A percentile compares a stretch with the other conserved stretches of the same genome.
Conservation (phyloP, 1,139 yeast species). For the Scheffersomyces illinoinensis region DNA sequence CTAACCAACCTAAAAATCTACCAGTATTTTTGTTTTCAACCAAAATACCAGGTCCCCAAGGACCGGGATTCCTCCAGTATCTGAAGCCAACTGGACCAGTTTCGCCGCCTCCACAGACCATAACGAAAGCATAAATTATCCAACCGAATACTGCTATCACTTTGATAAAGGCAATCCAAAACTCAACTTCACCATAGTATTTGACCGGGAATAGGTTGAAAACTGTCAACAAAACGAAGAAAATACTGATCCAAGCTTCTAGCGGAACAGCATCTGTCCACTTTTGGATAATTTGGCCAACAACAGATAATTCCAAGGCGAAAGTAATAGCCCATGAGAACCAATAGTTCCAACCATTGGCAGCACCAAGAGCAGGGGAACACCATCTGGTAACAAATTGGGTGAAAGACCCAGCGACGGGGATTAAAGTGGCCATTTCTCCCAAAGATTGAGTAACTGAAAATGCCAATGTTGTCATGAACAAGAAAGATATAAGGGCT, state of each 20-base stretch:
- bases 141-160: slow-evolving; percentile 71
- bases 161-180: slow-evolving; percentile 55
- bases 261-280: slow-evolving; percentile 73
- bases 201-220: slow-evolving; percentile 8
- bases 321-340: slow-evolving; percentile 80
- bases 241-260: slow-evolving; percentile 72
- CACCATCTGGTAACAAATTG: slow-evolving; percentile 50
- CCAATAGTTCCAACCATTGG: slow-evolving; percentile 81
- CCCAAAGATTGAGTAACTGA: slow-evolving; percentile 37
- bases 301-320: slow-evolving; percentile 77
- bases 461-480: slow-evolving; percentile 33
- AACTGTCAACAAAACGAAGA: slow-evolving; percentile 24
- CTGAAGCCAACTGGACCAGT: slow-evolving; percentile 16
- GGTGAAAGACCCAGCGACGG: slow-evolving; percentile 34
- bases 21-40: slow-evolving; percentile 6
- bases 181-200: slow-evolving; percentile 11
- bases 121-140: slow-evolving; percentile 59
- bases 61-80: slow-evolving; percentile 24
- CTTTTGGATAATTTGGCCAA: slow-evolving; percentile 68
- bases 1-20: slow-evolving; percentile 19
- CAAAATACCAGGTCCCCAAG: slow-evolving; percentile 18
- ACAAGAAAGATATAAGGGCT: slow-evolving; percentile 31
- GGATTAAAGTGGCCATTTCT: slow-evolving; percentile 42
- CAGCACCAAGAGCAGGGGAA: slow-evolving; percentile 68
- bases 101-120: slow-evolving; percentile 18